Evolutionary conservation across 2,329 filamentous ascomycete species (phyloP).

Genomic region (Aspergillus jensenii): DNA sequence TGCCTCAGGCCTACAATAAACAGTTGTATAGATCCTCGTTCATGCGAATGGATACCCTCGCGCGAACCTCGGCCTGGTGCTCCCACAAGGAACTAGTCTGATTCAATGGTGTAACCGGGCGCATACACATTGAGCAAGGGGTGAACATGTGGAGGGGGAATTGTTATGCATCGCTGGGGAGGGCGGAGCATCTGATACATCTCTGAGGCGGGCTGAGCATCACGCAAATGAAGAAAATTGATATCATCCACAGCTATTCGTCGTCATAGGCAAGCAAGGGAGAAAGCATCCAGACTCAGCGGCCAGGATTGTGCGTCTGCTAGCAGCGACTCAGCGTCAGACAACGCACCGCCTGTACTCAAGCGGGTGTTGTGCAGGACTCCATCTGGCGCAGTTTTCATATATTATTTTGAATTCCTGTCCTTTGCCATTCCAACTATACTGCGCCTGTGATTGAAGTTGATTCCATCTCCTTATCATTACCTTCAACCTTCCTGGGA

Average conservation of each 20-base stretch:
- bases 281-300: not conserved
- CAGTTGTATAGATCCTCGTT: not conserved
- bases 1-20: not conserved
- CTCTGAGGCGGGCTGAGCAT: not conserved
- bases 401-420: not conserved
- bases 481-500: too few relatives aligned
- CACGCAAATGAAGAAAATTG: not conserved
- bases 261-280: not conserved
- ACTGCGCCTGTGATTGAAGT: not conserved
- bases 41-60: not conserved
- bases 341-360: conserved; percentile 22
- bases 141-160: not conserved
- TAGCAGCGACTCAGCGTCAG: conserved; percentile 24
- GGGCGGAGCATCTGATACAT: conserved; percentile 2
- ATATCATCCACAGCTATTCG: not conserved
- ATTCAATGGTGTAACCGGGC: not conserved
- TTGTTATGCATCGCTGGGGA: not conserved
- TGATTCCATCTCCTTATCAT: not conserved
- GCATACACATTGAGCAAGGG: not conserved
- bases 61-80: not conserved
- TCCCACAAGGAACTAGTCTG: not conserved
- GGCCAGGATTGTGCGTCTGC: conserved; percentile 12
- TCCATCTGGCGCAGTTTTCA: not conserved
- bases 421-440: not conserved
- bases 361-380: not conserved